These are phyloP conservation scores for Coemansia brasiliensis DNA, from an alignment of 192 early-diverging fungal genomes.

Conservation along the genomic window DNA sequence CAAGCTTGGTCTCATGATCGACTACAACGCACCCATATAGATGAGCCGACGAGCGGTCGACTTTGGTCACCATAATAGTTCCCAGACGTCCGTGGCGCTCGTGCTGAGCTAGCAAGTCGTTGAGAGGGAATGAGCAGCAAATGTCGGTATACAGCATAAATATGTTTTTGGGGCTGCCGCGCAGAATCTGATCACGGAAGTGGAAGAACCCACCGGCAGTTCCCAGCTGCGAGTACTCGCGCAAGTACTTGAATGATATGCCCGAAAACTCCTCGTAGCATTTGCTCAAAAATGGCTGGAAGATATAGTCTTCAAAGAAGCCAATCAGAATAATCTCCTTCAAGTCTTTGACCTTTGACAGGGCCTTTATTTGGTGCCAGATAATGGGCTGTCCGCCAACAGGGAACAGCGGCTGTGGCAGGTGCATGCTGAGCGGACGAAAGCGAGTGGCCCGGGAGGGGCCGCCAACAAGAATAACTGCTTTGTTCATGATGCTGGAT, in stretches of 20 bases:
- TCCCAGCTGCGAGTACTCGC: slow-evolving; percentile 95
- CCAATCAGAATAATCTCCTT: slow-evolving; percentile 94
- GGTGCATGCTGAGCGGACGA: slow-evolving; percentile 92
- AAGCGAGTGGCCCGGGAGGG: slow-evolving; percentile 97
- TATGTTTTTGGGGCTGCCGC: slow-evolving; percentile 85
- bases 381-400: slow-evolving; percentile 96
- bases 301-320: slow-evolving; percentile 95
- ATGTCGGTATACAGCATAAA: slow-evolving; percentile 98
- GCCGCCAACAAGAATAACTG: slow-evolving; percentile 95
- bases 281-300: slow-evolving; percentile 84
- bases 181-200: slow-evolving; percentile 96
- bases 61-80: slow-evolving; percentile 89
- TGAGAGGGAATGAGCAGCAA: slow-evolving; percentile 90
- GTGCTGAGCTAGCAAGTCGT: slow-evolving; percentile 83
- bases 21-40: slow-evolving; percentile 93
- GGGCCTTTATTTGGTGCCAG: slow-evolving; percentile 92
- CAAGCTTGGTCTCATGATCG: slow-evolving; percentile 84
- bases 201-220: slow-evolving; percentile 98
- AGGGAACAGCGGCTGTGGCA: slow-evolving; percentile 98
- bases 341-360: slow-evolving; percentile 84
- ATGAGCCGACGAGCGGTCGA: slow-evolving; percentile 73
- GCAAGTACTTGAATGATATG: slow-evolving; percentile 89
- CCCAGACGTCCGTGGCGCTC: slow-evolving; percentile 76
- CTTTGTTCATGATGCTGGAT: slow-evolving; percentile 64
- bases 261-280: slow-evolving; percentile 84